Percentiles rank a stretch among this genome's conserved stretches.
Conservation (phyloP, 257 asterid genomes). For the Solanum tarijense region DNA sequence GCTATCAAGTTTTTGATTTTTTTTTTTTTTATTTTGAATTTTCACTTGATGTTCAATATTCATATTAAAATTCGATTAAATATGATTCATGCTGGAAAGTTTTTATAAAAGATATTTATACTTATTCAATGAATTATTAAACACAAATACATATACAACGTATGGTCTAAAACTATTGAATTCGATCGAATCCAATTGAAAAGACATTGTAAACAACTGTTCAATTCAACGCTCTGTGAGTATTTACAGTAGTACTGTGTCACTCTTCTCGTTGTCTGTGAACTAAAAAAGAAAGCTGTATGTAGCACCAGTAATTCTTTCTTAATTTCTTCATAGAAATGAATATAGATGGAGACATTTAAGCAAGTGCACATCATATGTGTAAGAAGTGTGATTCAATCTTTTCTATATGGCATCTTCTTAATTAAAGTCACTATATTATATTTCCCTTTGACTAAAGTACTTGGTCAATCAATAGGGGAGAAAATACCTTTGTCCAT, state of each 20-base stretch:
- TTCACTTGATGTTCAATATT: too few relatives aligned
- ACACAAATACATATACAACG: too few relatives aligned
- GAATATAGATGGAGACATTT: neutral
- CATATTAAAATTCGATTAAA: too few relatives aligned
- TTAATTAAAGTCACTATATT: neutral
- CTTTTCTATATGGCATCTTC: neutral
- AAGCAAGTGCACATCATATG: neutral
- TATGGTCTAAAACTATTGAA: too few relatives aligned
- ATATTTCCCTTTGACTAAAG: neutral
- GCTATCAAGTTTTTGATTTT: too few relatives aligned
- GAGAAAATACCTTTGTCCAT: neutral
- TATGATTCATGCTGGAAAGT: too few relatives aligned
- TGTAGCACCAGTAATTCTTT: neutral
- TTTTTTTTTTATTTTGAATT: too few relatives aligned
- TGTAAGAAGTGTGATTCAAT: neutral
- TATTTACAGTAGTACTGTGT: neutral
- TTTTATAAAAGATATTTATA: too few relatives aligned
- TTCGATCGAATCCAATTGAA: rapidly evolving
- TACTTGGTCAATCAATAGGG: neutral
- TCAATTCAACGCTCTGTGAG: neutral
- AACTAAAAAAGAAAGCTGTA: neutral
- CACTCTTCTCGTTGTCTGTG: neutral
- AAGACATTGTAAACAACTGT: neutral
- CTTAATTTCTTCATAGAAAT: neutral
- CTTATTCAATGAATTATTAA: too few relatives aligned